Evolutionary conservation across 306 rosid genomes (phyloP).

Genomic region (Fragaria iinumae): DNA sequence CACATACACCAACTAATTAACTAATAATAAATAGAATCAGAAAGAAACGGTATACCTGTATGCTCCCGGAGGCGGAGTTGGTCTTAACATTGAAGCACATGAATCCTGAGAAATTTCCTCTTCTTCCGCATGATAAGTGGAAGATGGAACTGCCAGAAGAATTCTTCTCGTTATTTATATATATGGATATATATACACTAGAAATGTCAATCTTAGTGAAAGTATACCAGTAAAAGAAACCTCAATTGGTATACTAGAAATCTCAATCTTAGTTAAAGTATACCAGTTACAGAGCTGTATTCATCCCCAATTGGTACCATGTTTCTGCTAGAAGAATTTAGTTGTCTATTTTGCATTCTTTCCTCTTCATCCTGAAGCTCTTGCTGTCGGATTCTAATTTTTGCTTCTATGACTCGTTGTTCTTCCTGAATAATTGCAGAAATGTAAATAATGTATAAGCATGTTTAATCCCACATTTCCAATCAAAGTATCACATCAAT

Average conservation of each 20-base stretch:
- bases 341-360: slow-evolving; percentile 73
- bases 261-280: slow-evolving; percentile 8
- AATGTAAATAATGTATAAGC: slow-evolving; percentile 7
- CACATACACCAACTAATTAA: neutral
- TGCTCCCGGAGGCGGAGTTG: slow-evolving; percentile 47
- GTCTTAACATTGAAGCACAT: slow-evolving; percentile 48
- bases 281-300: slow-evolving; percentile 68
- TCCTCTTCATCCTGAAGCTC: slow-evolving; percentile 91
- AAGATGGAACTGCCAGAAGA: slow-evolving; percentile 46
- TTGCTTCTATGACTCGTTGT: slow-evolving; percentile 98
- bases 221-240: slow-evolving; percentile 62
- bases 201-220: slow-evolving; percentile 2
- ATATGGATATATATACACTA: slow-evolving; percentile 15
- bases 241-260: slow-evolving; percentile 24
- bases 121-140: slow-evolving; percentile 55
- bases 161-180: slow-evolving; percentile 4
- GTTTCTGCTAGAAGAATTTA: slow-evolving; percentile 47
- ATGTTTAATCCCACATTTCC: slow-evolving; percentile 12
- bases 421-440: slow-evolving; percentile 64
- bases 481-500: slow-evolving; percentile 7
- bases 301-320: slow-evolving; percentile 48
- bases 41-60: slow-evolving; percentile 51
- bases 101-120: slow-evolving; percentile 75
- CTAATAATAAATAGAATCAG: neutral
- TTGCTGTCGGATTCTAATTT: slow-evolving; percentile 88